These are phyloP conservation scores for Chaetomium sp. DNA, from an alignment of 2,329 filamentous ascomycete genomes.

Conservation along the genomic window DNA sequence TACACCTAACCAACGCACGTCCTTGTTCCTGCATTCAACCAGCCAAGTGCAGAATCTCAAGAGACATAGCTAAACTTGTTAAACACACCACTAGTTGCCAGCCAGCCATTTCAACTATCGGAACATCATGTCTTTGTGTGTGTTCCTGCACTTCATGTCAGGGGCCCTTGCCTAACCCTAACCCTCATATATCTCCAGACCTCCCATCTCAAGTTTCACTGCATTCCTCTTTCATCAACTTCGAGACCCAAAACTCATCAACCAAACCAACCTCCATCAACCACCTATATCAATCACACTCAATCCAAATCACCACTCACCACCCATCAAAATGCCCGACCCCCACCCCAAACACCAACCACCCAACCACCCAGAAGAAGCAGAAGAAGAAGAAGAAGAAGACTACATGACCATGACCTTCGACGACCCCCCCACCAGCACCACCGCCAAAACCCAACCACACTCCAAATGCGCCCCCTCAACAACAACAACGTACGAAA, in stretches of 20 bases:
- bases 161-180: neutral
- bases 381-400: slow-evolving; percentile 61
- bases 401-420: slow-evolving; percentile 99
- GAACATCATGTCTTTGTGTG: neutral
- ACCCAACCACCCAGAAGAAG: neutral
- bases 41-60: too few relatives aligned
- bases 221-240: neutral
- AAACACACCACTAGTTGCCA: too few relatives aligned
- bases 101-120: too few relatives aligned
- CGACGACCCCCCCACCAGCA: slow-evolving; percentile 44
- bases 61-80: too few relatives aligned
- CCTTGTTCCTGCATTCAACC: too few relatives aligned
- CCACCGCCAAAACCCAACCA: slow-evolving; percentile 34
- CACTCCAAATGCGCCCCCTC: neutral
- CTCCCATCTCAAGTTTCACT: neutral
- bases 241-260: neutral
- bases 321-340: neutral
- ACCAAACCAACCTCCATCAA: neutral
- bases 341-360: neutral
- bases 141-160: neutral
- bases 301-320: neutral
- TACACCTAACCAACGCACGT: too few relatives aligned
- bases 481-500: slow-evolving; percentile 29
- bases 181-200: neutral
- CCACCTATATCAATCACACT: neutral